Conservation (phyloP, 2,329 filamentous ascomycete genomes). For the Fusarium albidum region DNA sequence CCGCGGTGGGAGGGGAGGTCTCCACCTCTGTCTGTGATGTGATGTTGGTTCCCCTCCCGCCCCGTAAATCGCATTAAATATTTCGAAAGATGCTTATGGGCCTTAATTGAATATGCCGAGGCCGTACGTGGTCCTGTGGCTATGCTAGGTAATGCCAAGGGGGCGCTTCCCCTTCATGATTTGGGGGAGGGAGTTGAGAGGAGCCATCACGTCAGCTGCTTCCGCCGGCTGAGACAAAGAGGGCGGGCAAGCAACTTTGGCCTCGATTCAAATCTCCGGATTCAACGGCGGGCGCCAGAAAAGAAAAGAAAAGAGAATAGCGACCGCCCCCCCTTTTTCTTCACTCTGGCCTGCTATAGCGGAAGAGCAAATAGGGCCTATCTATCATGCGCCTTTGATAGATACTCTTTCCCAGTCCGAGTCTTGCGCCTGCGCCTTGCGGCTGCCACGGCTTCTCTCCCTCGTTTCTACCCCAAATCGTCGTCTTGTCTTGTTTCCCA, state of each 20-base stretch:
- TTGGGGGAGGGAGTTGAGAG: constrained; percentile 25
- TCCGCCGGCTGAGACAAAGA: constrained; percentile 29
- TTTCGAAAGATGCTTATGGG: constrained; percentile 22
- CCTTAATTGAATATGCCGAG: constrained; percentile 28
- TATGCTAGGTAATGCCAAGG: constrained; percentile 32
- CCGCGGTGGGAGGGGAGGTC: too few relatives aligned
- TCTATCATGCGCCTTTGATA: constrained; percentile 31
- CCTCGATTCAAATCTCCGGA: constrained; percentile 31
- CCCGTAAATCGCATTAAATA: not conserved
- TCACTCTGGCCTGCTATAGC: constrained; percentile 6
- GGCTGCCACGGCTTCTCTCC: constrained; percentile 21
- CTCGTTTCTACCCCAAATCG: constrained; percentile 23
- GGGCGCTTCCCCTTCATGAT: constrained; percentile 20
- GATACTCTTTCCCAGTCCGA: constrained; percentile 5
- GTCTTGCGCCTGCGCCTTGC: constrained; percentile 21
- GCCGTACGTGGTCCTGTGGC: constrained; percentile 26
- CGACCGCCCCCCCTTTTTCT: constrained; percentile 9
- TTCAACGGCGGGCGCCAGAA: constrained; percentile 8
- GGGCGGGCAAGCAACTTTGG: constrained; percentile 12
- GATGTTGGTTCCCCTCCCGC: too few relatives aligned
- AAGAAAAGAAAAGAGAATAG: not conserved
- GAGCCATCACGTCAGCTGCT: constrained; percentile 38
- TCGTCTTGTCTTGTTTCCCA: too few relatives aligned
- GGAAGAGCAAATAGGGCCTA: constrained; percentile 22
- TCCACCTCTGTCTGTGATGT: not conserved